Evolutionary conservation across 345 rosid genomes (phyloP).

Genomic region (Pugionium dolabratum): DNA sequence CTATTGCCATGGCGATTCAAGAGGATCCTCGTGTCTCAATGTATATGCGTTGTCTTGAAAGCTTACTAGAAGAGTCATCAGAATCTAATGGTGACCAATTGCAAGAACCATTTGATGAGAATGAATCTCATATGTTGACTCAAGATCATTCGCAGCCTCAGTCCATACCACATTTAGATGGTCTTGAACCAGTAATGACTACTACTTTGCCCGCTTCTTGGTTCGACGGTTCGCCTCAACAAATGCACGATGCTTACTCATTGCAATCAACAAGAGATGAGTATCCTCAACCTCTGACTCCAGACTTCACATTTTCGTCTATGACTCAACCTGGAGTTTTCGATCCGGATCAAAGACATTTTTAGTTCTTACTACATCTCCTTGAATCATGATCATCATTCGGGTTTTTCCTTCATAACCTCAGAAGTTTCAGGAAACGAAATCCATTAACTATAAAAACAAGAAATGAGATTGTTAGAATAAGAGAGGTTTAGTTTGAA

Average conservation of each 20-base stretch:
- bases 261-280: constrained; percentile 55
- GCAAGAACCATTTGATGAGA: constrained; percentile 38
- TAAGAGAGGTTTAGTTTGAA: background rate
- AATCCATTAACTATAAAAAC: background rate
- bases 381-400: background rate
- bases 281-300: constrained; percentile 60
- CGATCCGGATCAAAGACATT: constrained; percentile 49
- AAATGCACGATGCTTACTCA: constrained; percentile 52
- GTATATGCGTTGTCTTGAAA: constrained; percentile 67
- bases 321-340: constrained; percentile 54
- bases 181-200: constrained; percentile 44
- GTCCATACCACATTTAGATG: constrained; percentile 41
- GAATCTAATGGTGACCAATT: constrained; percentile 50
- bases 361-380: constrained; percentile 7
- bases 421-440: background rate
- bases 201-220: constrained; percentile 43
- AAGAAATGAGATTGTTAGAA: background rate
- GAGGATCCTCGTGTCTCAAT: constrained; percentile 61
- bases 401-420: background rate
- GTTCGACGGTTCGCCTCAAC: constrained; percentile 44
- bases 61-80: constrained; percentile 47
- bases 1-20: constrained; percentile 32
- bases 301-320: constrained; percentile 66
- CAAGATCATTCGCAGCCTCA: constrained; percentile 26
- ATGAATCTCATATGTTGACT: constrained; percentile 31